A percentile compares a stretch with the other conserved stretches of the same genome.
Conservation (phyloP, 345 rosid genomes). For the Syzygium grande region DNA sequence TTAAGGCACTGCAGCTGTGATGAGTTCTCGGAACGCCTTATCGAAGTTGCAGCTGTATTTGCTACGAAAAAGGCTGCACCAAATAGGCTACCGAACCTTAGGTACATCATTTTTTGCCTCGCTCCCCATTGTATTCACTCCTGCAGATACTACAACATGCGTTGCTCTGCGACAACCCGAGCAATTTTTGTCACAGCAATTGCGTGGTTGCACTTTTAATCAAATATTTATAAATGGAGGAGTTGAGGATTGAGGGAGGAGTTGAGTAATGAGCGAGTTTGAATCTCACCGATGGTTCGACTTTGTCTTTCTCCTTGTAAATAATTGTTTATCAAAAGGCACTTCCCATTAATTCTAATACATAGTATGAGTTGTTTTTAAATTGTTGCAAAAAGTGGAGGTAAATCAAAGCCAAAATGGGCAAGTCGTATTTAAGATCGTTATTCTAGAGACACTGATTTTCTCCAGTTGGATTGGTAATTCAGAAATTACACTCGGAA, state of each 20-base stretch:
- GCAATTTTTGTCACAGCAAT: background rate
- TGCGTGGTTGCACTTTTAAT: background rate
- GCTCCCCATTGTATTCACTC: background rate
- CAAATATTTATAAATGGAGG: background rate
- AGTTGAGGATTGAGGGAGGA: background rate
- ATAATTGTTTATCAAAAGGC: background rate
- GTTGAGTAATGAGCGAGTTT: background rate
- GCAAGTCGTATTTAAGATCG: background rate
- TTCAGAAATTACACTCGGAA: background rate
- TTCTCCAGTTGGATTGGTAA: background rate
- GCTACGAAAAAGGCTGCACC: background rate
- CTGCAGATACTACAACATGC: background rate
- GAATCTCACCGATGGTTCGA: background rate
- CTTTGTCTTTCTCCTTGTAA: background rate
- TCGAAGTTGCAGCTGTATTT: background rate
- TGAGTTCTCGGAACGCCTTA: background rate
- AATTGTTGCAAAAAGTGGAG: background rate
- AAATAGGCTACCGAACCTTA: background rate
- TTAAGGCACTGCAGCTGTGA: background rate
- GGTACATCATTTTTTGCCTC: background rate
- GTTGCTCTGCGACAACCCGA: background rate
- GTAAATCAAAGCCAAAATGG: background rate
- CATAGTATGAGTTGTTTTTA: background rate
- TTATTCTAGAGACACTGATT: background rate
- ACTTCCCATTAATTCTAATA: background rate